Evolutionary conservation across 192 early-diverging fungal genomes (phyloP), one percentile per base, ranked within the genome.

Genomic region (Entomortierella beljakovae): DNA sequence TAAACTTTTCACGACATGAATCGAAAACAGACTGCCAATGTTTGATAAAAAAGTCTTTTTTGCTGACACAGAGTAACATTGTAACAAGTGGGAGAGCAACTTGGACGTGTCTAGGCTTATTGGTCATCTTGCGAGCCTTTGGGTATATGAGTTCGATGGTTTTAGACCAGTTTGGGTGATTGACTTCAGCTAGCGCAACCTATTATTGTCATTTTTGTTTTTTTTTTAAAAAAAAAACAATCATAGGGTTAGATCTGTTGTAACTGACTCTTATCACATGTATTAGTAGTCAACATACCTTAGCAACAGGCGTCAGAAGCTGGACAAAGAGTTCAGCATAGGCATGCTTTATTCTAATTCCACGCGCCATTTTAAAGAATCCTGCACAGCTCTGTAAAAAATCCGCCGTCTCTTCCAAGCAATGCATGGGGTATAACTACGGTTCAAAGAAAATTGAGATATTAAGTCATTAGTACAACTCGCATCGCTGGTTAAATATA

Each of bases 131-230:
- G 82, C 90, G 88, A 11, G 95, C 96, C 80, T 93, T 93, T 32
- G 93, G 88, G 72, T 91, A 95, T 67, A 99, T 91, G 16, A 94
- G 81, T 80, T 99, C 97, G 37, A 99, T 91, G 3, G 95, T 91
- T 77, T 94, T 95, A 31, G 91, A 93, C 90, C 97, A 96, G 32
- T 91, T 92, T 5, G 96, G 98, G 53, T 98, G 81, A 66, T 98
- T 99, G 28, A 97, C 96, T 80, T 98, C 98, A 8, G 93, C 96
- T 42, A 90, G 87, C 7, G 96, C 96, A 3, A 98, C 89, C 86
- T 91, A 58, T 52, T 43, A 10, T 43, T 46, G 40, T 57, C 3
- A 5, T n/a, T 18, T 29, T 0, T 62, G 15, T 62, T 20, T 13
- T 40, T 40, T 40, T 40, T 40, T 40, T 40, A 9, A 9, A 40